These are phyloP conservation scores for Corchorus olitorius DNA, from an alignment of 345 rosid genomes.

Conservation along the genomic window DNA sequence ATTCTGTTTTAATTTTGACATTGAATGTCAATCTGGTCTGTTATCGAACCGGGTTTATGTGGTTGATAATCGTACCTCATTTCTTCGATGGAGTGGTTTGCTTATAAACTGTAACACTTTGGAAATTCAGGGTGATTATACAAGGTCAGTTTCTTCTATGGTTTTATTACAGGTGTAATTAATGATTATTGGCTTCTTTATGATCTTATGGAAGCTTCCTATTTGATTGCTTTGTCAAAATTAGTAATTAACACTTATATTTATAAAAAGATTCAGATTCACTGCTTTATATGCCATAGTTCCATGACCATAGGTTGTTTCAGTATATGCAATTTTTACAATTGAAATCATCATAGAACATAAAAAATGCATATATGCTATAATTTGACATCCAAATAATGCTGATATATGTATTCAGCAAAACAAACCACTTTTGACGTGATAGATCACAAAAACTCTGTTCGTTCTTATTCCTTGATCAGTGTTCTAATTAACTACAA, in stretches of 20 bases:
- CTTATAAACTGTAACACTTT: slow-evolving; percentile 64
- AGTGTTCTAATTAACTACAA: background rate
- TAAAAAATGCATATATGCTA: background rate
- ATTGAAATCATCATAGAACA: background rate
- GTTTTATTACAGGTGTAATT: background rate
- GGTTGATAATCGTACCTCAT: slow-evolving; percentile 56
- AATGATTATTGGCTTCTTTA: background rate
- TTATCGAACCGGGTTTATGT: slow-evolving; percentile 47
- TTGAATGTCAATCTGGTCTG: slow-evolving; percentile 32
- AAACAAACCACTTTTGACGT: background rate
- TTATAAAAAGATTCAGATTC: background rate
- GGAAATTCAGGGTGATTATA: slow-evolving; percentile 86
- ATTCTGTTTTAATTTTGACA: slow-evolving; percentile 62
- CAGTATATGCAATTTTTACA: background rate
- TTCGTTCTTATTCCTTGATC: background rate
- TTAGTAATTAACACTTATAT: background rate
- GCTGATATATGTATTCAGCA: background rate
- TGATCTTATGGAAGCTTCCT: background rate
- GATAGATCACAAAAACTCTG: background rate
- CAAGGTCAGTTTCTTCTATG: slow-evolving; percentile 48
- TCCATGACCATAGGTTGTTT: background rate
- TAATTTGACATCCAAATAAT: background rate
- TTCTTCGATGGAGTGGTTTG: slow-evolving; percentile 83
- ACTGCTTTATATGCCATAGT: background rate
- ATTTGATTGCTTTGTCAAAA: background rate